These are phyloP conservation scores for Trypanosoma melophagium DNA, from an alignment of 208 protist species.

Conservation along the genomic window DNA sequence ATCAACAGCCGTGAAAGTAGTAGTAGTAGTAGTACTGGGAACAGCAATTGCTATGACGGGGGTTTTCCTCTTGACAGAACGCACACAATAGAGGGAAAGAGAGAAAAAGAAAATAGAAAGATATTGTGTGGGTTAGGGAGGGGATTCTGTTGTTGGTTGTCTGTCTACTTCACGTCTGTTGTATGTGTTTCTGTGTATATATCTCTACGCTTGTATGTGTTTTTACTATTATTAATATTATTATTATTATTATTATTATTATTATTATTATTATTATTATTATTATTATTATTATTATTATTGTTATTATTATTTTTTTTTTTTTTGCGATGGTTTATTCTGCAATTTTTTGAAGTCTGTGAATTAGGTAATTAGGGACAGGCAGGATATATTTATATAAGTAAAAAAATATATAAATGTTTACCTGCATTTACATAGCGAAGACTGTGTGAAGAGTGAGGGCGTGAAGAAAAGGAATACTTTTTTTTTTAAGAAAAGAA, in stretches of 20 bases:
- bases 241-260: too few relatives aligned
- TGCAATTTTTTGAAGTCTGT: background rate
- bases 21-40: too few relatives aligned
- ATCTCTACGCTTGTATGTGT: background rate
- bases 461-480: constrained; percentile 15
- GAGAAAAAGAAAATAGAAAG: background rate
- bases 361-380: background rate
- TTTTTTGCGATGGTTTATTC: background rate
- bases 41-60: too few relatives aligned
- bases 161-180: constrained; percentile 5
- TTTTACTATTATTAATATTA: background rate
- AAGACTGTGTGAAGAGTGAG: constrained; percentile 5
- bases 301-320: background rate
- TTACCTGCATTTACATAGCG: background rate
- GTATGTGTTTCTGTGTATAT: background rate
- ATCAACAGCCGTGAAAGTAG: too few relatives aligned
- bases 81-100: background rate
- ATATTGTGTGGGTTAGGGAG: background rate
- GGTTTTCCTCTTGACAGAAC: too few relatives aligned
- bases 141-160: constrained; percentile 13
- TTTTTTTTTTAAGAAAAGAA: constrained; percentile 4
- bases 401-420: constrained; percentile 3
- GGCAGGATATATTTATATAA: constrained; percentile 10
- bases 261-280: too few relatives aligned
- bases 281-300: background rate